phyloP scores from a whole-genome alignment of 768 basidiomycete genomes.

The Daedaleopsis sinensis region DNA sequence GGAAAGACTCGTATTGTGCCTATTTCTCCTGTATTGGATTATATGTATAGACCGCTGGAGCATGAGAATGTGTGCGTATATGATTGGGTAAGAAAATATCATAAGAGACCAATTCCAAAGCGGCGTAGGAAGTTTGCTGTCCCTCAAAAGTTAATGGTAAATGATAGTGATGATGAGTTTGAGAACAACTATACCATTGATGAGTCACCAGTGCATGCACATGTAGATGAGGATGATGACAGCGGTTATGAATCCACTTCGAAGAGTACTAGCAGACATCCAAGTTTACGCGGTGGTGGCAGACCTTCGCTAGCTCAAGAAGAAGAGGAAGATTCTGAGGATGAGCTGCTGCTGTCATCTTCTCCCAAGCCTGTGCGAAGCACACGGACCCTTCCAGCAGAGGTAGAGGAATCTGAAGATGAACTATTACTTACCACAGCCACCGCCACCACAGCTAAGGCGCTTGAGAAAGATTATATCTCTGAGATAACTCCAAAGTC shows the following conservation, averaged over 20 bases:
- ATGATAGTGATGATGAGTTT: neutral
- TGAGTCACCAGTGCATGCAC: neutral
- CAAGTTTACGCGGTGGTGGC: no score
- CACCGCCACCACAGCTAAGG: neutral
- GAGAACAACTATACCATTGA: neutral
- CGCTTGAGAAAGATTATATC: neutral
- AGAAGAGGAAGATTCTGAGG: slow-evolving; percentile 1
- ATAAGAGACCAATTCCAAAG: neutral
- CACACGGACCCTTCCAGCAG: no score
- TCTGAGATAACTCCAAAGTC: neutral
- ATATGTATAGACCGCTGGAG: slow-evolving; percentile 7
- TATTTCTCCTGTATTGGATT: slow-evolving; percentile 12
- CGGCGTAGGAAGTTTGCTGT: neutral
- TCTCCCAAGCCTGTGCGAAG: no score
- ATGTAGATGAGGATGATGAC: neutral
- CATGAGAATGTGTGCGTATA: slow-evolving; percentile 9
- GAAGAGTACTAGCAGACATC: neutral
- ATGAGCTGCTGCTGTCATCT: neutral
- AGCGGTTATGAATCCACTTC: neutral
- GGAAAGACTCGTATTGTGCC: neutral
- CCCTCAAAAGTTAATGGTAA: neutral
- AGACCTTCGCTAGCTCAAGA: neutral
- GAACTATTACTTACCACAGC: neutral
- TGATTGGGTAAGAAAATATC: slow-evolving; percentile 1
- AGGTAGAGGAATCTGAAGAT: no score